phyloP scores from a whole-genome alignment of 169 alveolate species.

The Eimeria acervulina region DNA sequence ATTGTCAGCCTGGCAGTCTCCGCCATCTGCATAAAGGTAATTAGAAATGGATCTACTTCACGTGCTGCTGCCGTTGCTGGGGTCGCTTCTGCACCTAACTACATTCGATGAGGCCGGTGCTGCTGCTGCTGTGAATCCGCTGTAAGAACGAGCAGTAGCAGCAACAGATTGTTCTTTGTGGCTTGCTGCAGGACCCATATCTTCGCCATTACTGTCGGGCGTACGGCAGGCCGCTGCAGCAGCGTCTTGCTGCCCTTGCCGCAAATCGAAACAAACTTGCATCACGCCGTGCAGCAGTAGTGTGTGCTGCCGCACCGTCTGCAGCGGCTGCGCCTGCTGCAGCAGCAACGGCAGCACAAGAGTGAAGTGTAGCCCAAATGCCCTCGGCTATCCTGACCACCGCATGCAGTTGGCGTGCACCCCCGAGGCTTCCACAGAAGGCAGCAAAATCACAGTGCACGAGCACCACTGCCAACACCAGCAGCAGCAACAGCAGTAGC shows the following conservation, averaged over 20 bases:
- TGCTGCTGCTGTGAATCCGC: background rate
- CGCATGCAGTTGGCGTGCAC: no score
- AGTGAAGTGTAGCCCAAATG: background rate
- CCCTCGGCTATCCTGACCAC: background rate
- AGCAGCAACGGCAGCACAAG: background rate
- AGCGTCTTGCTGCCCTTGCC: slow-evolving; percentile 1
- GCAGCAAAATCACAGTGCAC: background rate
- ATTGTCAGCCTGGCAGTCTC: slow-evolving; percentile 15
- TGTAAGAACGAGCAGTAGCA: no score
- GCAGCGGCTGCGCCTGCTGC: background rate
- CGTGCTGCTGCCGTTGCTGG: slow-evolving; percentile 35
- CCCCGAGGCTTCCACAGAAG: no score
- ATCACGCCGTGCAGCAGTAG: slow-evolving; percentile 10
- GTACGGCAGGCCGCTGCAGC: slow-evolving; percentile 52
- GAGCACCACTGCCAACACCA: background rate
- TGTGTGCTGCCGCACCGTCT: background rate
- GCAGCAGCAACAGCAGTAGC: background rate
- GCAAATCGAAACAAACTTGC: slow-evolving; percentile 2
- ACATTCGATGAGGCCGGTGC: background rate
- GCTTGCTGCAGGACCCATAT: background rate
- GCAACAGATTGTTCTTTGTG: background rate
- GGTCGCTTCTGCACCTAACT: background rate
- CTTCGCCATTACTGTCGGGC: slow-evolving; percentile 45
- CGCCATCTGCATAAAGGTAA: slow-evolving; percentile 13
- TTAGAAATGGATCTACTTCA: background rate